phyloP scores from a whole-genome alignment of 2,329 filamentous ascomycete genomes.

The Colletotrichum echinochloae region DNA sequence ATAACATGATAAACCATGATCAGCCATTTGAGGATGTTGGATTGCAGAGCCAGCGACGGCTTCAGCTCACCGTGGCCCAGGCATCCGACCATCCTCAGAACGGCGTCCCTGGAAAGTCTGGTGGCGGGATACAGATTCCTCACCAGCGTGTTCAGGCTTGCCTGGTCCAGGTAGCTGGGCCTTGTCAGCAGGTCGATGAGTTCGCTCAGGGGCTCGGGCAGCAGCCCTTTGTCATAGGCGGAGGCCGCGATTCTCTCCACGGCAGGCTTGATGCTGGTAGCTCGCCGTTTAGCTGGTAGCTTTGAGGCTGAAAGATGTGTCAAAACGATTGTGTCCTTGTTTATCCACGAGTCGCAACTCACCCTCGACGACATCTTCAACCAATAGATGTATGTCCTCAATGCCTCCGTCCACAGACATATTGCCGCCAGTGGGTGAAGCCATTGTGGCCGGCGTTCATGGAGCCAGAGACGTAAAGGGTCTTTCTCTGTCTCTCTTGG shows the following conservation, averaged over 20 bases:
- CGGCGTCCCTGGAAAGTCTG: constrained; percentile 68
- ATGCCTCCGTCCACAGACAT: constrained; percentile 46
- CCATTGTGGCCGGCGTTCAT: constrained; percentile 4
- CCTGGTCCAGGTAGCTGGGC: constrained; percentile 80
- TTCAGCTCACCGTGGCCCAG: constrained; percentile 84
- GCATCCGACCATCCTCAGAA: constrained; percentile 76
- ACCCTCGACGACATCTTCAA: constrained; percentile 52
- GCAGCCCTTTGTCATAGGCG: constrained; percentile 76
- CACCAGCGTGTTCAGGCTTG: constrained; percentile 74
- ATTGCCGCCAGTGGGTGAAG: constrained; percentile 11
- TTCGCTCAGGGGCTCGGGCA: constrained; percentile 67
- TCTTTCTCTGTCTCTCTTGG: neutral
- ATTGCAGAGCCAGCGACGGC: constrained; percentile 77
- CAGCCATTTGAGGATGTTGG: constrained; percentile 80
- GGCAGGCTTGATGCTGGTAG: constrained; percentile 70
- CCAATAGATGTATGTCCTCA: constrained; percentile 49
- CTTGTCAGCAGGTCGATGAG: constrained; percentile 76
- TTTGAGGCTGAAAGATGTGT: constrained; percentile 61
- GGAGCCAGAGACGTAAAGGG: neutral
- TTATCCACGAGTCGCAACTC: neutral
- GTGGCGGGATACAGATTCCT: constrained; percentile 82
- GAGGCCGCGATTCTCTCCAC: constrained; percentile 72
- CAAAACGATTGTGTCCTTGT: neutral
- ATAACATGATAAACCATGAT: constrained; percentile 80
- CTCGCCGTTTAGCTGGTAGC: constrained; percentile 74